Evolutionary conservation across 441 rosid genomes (phyloP), one percentile per base, ranked within the genome.

Genomic region (Metrosideros polymorpha): DNA sequence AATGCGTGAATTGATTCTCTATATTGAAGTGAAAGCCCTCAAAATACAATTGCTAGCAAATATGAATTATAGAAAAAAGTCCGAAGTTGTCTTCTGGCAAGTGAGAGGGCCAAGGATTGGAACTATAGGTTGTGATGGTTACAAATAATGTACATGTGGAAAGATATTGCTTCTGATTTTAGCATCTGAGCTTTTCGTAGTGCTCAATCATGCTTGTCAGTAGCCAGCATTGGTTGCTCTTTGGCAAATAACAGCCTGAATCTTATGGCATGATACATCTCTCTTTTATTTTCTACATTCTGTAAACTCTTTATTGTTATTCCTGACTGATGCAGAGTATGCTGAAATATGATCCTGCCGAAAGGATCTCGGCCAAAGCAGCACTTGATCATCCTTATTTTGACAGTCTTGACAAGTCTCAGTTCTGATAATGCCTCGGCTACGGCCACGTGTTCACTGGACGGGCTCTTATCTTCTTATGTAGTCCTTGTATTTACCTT

Each of bases 361-460:
- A 95, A 77, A 92, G 98, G 87, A 96, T 95, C 75, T 96, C 99
- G 17, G 99, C 99, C 54, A 98, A 96, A 89, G 94, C 93, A 77
- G 98, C 98, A 55, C 91, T 95, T 49, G 98, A 95, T 82, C 99
- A 98, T 91, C 96, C 98, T 35, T 96, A 93, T 85, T 96, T 98
- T 82, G 97, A 95, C 88, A 91, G 92, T 90, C 96, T 98, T 47
- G 99, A 95, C 94, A 96, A 95, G 91, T 98, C 99, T 88, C 99
- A 96, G 85, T 98, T 91, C 92, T 96, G 79, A 71, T 39, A 10
- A 71, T 71, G 49, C 17, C 79, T 22, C 17, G 3, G 79, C 39
- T 71, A 12, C 13, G 12, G n/a, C 15, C 29, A 12, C 39, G 49
- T 71, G 79, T 22, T 71, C 9, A 43, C 47, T 39, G 79, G 47